phyloP scores from a whole-genome alignment of 768 basidiomycete species.

The Chalciporus piperatus region DNA sequence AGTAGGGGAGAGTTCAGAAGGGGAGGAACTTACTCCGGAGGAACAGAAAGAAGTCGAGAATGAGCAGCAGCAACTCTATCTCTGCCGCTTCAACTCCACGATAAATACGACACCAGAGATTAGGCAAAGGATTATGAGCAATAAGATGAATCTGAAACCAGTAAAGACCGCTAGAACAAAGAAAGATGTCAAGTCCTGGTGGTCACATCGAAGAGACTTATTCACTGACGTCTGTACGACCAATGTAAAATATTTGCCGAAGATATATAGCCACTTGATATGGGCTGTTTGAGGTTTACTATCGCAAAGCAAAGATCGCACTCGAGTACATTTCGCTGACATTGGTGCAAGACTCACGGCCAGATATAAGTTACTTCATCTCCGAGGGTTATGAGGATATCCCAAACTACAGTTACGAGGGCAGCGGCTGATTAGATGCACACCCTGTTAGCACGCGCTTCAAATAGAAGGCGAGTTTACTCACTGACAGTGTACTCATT shows the following conservation, averaged over 20 bases:
- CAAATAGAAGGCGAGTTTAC: too few relatives aligned
- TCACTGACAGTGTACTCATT: too few relatives aligned
- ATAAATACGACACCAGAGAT: slow-evolving; percentile 10
- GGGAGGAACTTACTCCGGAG: slow-evolving; percentile 19
- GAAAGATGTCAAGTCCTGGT: neutral
- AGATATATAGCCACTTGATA: slow-evolving; percentile 28
- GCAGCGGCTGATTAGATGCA: slow-evolving; percentile 6
- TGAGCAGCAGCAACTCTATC: slow-evolving; percentile 12
- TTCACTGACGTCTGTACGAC: slow-evolving; percentile 14
- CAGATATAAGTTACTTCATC: slow-evolving; percentile 23
- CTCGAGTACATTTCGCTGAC: neutral
- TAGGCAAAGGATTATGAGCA: neutral
- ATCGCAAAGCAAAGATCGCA: neutral
- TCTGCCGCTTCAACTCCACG: slow-evolving; percentile 13
- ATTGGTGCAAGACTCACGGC: slow-evolving; percentile 15
- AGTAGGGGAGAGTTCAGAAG: neutral
- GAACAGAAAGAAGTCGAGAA: slow-evolving; percentile 17
- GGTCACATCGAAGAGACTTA: neutral
- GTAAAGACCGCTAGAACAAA: slow-evolving; percentile 5
- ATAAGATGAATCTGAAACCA: slow-evolving; percentile 1
- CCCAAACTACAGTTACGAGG: slow-evolving; percentile 16
- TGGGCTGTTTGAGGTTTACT: slow-evolving; percentile 16
- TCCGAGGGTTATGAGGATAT: slow-evolving; percentile 11
- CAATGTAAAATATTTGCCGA: slow-evolving; percentile 21
- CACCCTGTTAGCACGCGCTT: too few relatives aligned